Percentiles rank a stretch among this genome's conserved stretches.
These are phyloP conservation scores for Xylariaceae sp. DNA, from an alignment of 2,329 filamentous ascomycete species.

Conservation along the genomic window DNA sequence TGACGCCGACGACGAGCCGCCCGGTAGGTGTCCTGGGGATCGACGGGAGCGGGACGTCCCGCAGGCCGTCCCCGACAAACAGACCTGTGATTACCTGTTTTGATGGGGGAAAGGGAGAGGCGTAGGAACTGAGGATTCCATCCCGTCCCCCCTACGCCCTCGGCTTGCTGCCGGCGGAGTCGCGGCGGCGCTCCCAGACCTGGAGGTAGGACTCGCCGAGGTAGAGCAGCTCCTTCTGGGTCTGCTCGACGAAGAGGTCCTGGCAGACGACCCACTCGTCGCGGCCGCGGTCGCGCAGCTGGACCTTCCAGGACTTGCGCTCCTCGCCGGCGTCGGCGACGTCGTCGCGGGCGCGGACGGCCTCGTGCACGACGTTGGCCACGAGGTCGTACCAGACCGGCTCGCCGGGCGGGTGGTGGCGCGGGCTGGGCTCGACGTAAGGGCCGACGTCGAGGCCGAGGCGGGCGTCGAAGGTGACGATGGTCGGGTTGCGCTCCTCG, in stretches of 20 bases:
- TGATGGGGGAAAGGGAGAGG: too few species aligned
- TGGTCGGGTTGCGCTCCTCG: conserved; percentile 94
- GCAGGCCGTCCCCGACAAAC: too few species aligned
- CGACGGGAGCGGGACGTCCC: too few species aligned
- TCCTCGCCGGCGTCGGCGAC: conserved; percentile 87
- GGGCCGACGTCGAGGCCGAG: conserved; percentile 76
- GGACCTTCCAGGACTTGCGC: conserved; percentile 86
- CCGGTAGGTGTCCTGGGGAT: too few species aligned
- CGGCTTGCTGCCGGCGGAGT: too few species aligned
- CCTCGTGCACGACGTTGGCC: conserved; percentile 88
- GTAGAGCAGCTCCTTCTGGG: conserved; percentile 82
- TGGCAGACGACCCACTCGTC: conserved; percentile 91
- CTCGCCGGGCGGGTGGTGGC: conserved; percentile 61
- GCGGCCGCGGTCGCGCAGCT: conserved; percentile 71
- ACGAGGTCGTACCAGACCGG: conserved; percentile 94
- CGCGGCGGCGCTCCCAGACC: conserved; percentile 92
- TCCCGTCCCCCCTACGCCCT: too few species aligned
- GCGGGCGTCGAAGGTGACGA: conserved; percentile 87
- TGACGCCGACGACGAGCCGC: too few species aligned
- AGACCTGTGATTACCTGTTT: too few species aligned
- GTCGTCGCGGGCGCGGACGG: conserved; percentile 67
- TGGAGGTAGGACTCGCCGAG: conserved; percentile 92
- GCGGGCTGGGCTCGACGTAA: conserved; percentile 82
- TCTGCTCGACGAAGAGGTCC: conserved; percentile 85
- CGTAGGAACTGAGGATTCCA: too few species aligned